These are phyloP conservation scores for Mycena amicta DNA, from an alignment of 768 basidiomycete genomes.

Conservation along the genomic window DNA sequence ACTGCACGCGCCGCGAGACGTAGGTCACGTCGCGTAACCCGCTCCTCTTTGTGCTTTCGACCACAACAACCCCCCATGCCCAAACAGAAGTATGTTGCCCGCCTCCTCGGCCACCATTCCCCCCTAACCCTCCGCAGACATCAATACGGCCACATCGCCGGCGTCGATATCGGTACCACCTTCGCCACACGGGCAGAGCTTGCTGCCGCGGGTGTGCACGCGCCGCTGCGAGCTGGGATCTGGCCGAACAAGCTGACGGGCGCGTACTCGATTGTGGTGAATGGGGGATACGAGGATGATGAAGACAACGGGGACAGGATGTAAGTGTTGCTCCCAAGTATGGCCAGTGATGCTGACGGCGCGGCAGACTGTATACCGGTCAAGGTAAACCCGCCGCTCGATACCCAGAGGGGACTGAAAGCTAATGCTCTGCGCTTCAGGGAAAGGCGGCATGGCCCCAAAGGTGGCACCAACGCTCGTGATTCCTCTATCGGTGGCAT, in stretches of 20 bases:
- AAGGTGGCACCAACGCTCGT: not conserved
- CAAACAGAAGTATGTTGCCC: no score
- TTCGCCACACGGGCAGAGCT: not conserved
- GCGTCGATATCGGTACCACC: not conserved
- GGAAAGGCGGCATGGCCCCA: not conserved
- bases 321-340: not conserved
- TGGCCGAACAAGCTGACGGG: not conserved
- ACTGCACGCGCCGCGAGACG: no score
- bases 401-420: no score
- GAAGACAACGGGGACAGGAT: not conserved
- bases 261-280: not conserved
- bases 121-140: not conserved
- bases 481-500: no score
- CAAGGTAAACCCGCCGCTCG: no score
- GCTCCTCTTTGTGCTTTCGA: no score
- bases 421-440: no score
- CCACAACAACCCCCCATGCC: no score
- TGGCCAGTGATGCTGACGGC: not conserved
- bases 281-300: slow-evolving; percentile 1
- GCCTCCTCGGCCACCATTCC: no score
- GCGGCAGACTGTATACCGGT: not conserved
- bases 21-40: no score
- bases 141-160: not conserved
- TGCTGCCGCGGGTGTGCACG: not conserved
- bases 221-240: not conserved